Percentiles rank a stretch among this genome's conserved stretches.
phyloP scores from a whole-genome alignment of 441 rosid species.

The Brassica balearica region DNA sequence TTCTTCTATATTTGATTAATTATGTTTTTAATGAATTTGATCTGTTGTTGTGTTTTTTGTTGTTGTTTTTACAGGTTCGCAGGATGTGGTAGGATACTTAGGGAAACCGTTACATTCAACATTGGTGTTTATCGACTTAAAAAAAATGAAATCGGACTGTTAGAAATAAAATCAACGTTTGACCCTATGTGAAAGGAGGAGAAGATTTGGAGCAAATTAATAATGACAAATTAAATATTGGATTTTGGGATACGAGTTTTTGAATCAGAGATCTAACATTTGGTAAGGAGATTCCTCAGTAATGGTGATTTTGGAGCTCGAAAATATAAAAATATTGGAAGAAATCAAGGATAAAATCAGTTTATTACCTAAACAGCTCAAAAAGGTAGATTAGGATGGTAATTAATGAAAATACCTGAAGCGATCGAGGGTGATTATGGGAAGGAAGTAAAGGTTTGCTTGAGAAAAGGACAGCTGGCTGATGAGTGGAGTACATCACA shows the following conservation, averaged over 20 bases:
- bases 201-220: conserved; percentile 4
- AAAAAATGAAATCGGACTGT: conserved; percentile 2
- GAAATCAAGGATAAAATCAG: not conserved
- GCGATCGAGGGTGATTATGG: conserved; percentile 8
- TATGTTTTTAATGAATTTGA: not conserved
- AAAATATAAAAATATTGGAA: not conserved
- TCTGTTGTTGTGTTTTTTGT: not conserved
- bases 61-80: conserved; percentile 20
- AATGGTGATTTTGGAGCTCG: not conserved
- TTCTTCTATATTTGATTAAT: not conserved
- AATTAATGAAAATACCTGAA: not conserved
- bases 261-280: not conserved
- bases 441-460: not conserved
- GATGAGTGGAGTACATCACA: conserved; percentile 26
- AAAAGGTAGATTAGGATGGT: not conserved
- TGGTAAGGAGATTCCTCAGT: not conserved
- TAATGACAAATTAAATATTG: not conserved
- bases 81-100: not conserved
- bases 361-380: not conserved
- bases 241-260: not conserved
- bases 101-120: conserved; percentile 8
- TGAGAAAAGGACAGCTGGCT: conserved; percentile 15
- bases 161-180: conserved; percentile 10
- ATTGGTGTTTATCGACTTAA: conserved; percentile 6
- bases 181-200: not conserved